Conservation (phyloP, 495 filamentous ascomycete genomes). For the Lichenothelia convexa region DNA sequence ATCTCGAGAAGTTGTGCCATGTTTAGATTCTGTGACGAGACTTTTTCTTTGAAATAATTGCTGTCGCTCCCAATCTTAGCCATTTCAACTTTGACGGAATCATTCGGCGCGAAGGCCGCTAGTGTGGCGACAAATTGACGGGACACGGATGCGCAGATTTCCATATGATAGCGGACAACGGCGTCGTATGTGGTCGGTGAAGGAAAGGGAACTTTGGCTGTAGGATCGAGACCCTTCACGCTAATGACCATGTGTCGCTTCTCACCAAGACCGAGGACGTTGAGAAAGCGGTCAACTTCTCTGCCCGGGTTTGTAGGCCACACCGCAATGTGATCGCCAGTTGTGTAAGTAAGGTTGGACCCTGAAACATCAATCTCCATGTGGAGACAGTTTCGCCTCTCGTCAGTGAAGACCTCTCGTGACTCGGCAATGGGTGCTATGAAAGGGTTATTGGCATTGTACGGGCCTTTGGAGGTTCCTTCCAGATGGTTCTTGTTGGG, state of each 20-base stretch:
- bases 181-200: conserved; percentile 95
- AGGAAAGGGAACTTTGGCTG: conserved; percentile 93
- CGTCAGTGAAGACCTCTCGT: conserved; percentile 74
- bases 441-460: conserved; percentile 91
- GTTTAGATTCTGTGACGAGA: conserved; percentile 68
- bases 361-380: conserved; percentile 86
- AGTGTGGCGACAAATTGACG: conserved; percentile 84
- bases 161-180: conserved; percentile 87
- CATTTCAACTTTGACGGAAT: conserved; percentile 68
- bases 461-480: conserved; percentile 69
- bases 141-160: conserved; percentile 87
- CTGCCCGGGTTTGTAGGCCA: conserved; percentile 93
- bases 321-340: conserved; percentile 90
- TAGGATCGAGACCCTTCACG: conserved; percentile 85
- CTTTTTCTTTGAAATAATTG: conserved; percentile 85
- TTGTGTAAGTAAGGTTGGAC: conserved; percentile 79
- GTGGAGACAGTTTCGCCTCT: conserved; percentile 88
- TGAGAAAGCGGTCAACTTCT: conserved; percentile 81
- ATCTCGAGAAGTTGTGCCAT: conserved; percentile 74
- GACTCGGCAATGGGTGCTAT: conserved; percentile 89
- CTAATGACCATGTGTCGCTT: conserved; percentile 75
- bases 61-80: conserved; percentile 78
- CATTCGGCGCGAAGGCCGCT: conserved; percentile 77
- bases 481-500: conserved; percentile 92
- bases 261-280: conserved; percentile 50